phyloP scores from a whole-genome alignment of 441 rosid species.

The Monsonia emarginata region DNA sequence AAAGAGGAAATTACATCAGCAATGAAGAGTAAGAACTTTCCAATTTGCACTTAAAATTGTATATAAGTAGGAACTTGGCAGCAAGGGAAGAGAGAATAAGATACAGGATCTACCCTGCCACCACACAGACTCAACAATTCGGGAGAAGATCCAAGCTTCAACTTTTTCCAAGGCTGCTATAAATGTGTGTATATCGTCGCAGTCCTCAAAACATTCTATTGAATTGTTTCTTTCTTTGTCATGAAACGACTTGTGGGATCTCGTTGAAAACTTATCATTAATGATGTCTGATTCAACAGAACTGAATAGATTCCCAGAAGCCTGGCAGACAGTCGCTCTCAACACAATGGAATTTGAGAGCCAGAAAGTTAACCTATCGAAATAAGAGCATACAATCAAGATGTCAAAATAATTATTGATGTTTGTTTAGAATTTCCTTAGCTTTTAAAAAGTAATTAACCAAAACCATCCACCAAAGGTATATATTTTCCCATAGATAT shows the following conservation, averaged over 20 bases:
- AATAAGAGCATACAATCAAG: constrained; percentile 11
- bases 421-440: constrained; percentile 10
- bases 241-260: constrained; percentile 46
- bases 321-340: constrained; percentile 58
- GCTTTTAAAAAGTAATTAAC: neutral
- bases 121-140: constrained; percentile 86
- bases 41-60: neutral
- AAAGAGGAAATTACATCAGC: constrained; percentile 18
- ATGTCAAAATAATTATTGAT: neutral
- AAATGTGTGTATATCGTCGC: constrained; percentile 53
- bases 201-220: constrained; percentile 29
- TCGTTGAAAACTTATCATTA: constrained; percentile 19
- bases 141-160: constrained; percentile 90
- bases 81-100: neutral
- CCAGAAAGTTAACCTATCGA: constrained; percentile 87
- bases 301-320: constrained; percentile 23
- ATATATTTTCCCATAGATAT: neutral
- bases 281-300: constrained; percentile 26
- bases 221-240: constrained; percentile 19
- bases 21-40: neutral
- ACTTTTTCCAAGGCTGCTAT: constrained; percentile 61
- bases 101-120: constrained; percentile 62
- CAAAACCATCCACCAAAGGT: neutral
- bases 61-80: neutral
- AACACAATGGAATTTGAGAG: constrained; percentile 69